phyloP scores from a whole-genome alignment of 768 basidiomycete genomes.

The Leccinum arenicola region DNA sequence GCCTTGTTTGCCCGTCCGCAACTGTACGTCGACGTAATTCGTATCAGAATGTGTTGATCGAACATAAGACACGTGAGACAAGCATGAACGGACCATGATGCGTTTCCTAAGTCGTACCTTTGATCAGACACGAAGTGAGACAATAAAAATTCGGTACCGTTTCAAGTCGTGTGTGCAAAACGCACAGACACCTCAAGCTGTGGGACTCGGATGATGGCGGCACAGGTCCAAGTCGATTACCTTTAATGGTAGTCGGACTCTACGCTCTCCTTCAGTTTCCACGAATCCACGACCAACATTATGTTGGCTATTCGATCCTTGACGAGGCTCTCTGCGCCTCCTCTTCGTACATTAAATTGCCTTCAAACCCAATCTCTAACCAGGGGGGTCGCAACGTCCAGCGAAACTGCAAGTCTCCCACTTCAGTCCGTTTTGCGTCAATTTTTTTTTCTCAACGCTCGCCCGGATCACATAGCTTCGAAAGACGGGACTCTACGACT shows the following conservation, averaged over 20 bases:
- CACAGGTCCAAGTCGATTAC: not conserved
- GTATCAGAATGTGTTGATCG: not conserved
- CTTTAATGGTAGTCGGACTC: not conserved
- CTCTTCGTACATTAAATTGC: not conserved
- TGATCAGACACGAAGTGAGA: conserved; percentile 4
- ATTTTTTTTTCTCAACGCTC: conserved; percentile 2
- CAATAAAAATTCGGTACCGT: not conserved
- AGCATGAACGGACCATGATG: not conserved
- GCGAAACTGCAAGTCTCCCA: conserved; percentile 16
- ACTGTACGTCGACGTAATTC: not conserved
- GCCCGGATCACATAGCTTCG: conserved; percentile 34
- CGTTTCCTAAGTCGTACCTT: not conserved
- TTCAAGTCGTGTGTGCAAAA: conserved; percentile 1
- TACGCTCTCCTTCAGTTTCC: not conserved
- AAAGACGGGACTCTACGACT: conserved; percentile 83
- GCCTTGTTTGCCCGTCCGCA: not conserved
- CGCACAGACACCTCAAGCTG: not conserved
- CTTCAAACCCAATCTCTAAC: not conserved
- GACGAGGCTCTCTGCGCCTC: conserved; percentile 3
- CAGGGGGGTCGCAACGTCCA: conserved; percentile 21
- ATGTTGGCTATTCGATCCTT: conserved; percentile 5
- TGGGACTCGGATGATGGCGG: not conserved
- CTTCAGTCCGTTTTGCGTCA: not conserved
- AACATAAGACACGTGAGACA: not conserved
- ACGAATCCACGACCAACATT: conserved; percentile 13